Evolutionary conservation across 345 rosid genomes (phyloP).

Genomic region (Rhizophora apiculata): DNA sequence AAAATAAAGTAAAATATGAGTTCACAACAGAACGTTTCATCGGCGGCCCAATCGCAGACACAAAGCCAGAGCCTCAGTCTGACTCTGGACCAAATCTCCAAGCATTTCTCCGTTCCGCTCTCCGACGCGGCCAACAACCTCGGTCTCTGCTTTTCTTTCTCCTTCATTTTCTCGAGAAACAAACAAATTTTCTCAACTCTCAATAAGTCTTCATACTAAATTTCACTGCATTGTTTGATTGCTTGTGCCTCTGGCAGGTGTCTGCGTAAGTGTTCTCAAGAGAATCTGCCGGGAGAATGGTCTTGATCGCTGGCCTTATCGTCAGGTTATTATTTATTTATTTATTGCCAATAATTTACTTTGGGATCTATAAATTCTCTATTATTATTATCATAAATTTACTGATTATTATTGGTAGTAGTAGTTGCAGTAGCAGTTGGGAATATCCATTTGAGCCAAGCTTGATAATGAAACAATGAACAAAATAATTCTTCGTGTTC

Average conservation of each 20-base stretch:
- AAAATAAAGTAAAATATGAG: too few species aligned
- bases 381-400: neutral
- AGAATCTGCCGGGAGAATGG: constrained; percentile 48
- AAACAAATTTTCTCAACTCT: too few species aligned
- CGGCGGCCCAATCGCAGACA: too few species aligned
- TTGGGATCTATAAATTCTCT: neutral
- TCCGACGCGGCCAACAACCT: constrained; percentile 38
- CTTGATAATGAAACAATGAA: too few species aligned
- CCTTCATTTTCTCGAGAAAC: neutral
- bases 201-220: too few species aligned
- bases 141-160: constrained; percentile 14
- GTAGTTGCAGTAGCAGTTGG: too few species aligned
- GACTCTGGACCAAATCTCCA: constrained; percentile 31
- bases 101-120: constrained; percentile 37
- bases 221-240: neutral
- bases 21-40: too few species aligned
- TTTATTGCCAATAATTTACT: neutral
- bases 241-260: constrained; percentile 24
- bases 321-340: constrained; percentile 22
- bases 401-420: too few species aligned
- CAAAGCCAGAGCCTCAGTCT: constrained; percentile 10
- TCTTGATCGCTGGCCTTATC: constrained; percentile 47
- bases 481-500: too few species aligned
- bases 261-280: constrained; percentile 37
- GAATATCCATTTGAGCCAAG: too few species aligned